These are phyloP conservation scores for Colletotrichum agaves DNA, from an alignment of 2,329 filamentous ascomycete species.

Conservation along the genomic window DNA sequence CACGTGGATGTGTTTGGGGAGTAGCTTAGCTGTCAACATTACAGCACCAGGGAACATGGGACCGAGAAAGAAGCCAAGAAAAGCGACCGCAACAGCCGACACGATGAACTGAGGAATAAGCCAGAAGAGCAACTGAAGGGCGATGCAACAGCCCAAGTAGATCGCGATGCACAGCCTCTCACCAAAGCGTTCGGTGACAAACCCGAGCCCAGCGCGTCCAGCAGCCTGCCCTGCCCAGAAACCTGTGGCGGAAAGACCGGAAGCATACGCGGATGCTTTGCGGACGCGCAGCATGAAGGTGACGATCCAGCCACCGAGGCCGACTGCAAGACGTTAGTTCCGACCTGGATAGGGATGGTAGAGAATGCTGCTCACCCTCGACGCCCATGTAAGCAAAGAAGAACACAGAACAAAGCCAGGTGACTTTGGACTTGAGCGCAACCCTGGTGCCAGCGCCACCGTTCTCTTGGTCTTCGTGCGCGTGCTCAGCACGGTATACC, in stretches of 20 bases:
- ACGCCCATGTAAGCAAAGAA: conserved; percentile 79
- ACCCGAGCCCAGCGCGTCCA: conserved; percentile 73
- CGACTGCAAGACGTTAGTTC: conserved; percentile 52
- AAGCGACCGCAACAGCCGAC: conserved; percentile 69
- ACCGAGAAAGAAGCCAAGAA: conserved; percentile 80
- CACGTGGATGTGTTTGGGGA: conserved; percentile 77
- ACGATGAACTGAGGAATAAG: conserved; percentile 69
- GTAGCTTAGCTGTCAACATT: conserved; percentile 75
- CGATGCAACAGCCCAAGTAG: conserved; percentile 71
- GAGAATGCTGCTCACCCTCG: conserved; percentile 57
- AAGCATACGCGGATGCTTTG: conserved; percentile 70
- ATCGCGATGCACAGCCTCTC: conserved; percentile 69
- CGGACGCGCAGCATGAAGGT: conserved; percentile 82
- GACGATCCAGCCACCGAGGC: conserved; percentile 82
- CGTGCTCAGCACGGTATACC: conserved; percentile 59
- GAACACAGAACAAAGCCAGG: conserved; percentile 75
- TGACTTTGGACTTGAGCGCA: conserved; percentile 60
- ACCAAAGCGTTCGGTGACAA: conserved; percentile 74
- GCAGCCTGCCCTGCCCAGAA: conserved; percentile 84
- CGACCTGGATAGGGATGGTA: not conserved
- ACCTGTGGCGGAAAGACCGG: conserved; percentile 78
- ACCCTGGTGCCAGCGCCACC: conserved; percentile 48
- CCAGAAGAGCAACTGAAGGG: conserved; percentile 68
- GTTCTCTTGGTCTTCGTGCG: conserved; percentile 39
- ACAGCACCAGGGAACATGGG: conserved; percentile 79